phyloP scores from a whole-genome alignment of 2,329 filamentous ascomycete species.

The Colletotrichum somersetense region DNA sequence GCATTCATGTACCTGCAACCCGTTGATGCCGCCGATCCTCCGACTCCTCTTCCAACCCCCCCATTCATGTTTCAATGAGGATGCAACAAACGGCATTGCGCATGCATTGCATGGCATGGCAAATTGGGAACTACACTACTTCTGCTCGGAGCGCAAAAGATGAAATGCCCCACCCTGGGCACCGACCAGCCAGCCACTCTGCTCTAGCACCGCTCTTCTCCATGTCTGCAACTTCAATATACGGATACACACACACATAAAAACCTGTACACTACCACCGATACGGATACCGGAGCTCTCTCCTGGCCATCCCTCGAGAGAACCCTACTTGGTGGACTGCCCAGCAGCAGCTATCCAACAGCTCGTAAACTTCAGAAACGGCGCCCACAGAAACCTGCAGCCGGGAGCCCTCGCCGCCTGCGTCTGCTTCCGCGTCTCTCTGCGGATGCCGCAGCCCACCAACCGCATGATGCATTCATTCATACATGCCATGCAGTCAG shows the following conservation, averaged over 20 bases:
- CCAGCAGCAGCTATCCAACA: no score
- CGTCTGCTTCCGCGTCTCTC: background rate
- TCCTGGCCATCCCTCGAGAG: background rate
- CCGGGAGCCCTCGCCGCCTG: background rate
- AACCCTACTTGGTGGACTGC: background rate
- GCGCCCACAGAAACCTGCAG: background rate
- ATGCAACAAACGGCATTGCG: background rate
- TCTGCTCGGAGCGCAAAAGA: conserved; percentile 24
- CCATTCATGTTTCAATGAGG: background rate
- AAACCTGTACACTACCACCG: no score
- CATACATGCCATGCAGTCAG: background rate
- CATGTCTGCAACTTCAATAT: no score
- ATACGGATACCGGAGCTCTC: background rate
- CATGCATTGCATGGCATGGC: conserved; percentile 1
- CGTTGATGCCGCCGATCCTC: conserved; percentile 18
- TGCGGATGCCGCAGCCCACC: background rate
- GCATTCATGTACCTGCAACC: background rate
- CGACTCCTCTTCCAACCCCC: background rate
- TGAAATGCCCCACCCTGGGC: background rate
- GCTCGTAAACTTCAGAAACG: background rate
- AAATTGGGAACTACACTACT: conserved; percentile 1
- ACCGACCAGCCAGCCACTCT: background rate
- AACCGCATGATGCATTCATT: background rate
- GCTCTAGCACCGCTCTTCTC: background rate
- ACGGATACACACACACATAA: no score